These are phyloP conservation scores for Colletotrichum caudatum DNA, from an alignment of 2,329 filamentous ascomycete species.

Conservation along the genomic window DNA sequence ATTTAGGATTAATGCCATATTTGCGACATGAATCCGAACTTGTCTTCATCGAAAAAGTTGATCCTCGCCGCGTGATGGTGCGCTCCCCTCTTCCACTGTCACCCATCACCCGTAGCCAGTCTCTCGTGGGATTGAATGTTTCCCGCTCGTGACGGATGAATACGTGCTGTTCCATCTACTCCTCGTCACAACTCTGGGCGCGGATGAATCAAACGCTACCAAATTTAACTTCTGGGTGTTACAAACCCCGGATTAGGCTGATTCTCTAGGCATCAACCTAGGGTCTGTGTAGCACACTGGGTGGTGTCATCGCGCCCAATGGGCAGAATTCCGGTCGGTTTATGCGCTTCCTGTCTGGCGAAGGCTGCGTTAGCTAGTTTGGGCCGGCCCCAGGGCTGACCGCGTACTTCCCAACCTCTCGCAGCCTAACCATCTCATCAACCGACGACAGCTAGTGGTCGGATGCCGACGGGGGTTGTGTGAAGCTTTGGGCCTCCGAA, in stretches of 20 bases:
- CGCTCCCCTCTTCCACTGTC: neutral
- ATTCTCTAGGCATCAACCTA: neutral
- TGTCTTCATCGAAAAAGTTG: neutral
- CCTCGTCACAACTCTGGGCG: neutral
- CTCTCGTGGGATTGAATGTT: neutral
- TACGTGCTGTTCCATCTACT: neutral
- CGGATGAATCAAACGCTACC: neutral
- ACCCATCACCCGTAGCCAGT: neutral
- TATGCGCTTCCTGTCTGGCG: neutral
- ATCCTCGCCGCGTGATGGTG: too few relatives aligned
- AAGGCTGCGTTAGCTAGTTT: neutral
- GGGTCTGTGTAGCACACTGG: neutral
- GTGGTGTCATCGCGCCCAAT: neutral
- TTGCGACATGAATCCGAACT: neutral
- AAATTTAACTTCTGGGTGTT: neutral
- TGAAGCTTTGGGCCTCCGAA: neutral
- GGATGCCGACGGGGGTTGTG: neutral
- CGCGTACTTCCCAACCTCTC: neutral
- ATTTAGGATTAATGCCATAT: neutral
- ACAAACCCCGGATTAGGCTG: neutral
- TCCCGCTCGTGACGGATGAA: neutral
- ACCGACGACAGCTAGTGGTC: neutral
- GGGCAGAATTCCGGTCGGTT: neutral
- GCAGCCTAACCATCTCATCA: neutral
- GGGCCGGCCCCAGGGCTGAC: neutral